Conservation (phyloP, 768 basidiomycete genomes). For the Podaxis sp. region DNA sequence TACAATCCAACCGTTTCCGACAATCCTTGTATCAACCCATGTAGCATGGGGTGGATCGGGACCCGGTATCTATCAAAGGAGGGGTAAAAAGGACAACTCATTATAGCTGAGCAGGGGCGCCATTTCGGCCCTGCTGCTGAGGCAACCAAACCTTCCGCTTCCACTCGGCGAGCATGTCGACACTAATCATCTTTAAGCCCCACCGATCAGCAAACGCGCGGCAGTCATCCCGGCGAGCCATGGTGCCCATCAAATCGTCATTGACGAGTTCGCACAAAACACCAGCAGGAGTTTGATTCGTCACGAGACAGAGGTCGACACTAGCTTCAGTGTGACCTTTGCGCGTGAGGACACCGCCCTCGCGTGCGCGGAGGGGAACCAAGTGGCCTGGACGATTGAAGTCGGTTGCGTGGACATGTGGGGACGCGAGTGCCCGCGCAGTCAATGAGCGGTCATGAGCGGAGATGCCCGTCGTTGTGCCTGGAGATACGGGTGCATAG, state of each 20-base stretch:
- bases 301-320: slow-evolving; percentile 82
- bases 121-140: background rate
- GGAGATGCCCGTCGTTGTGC: slow-evolving; percentile 94
- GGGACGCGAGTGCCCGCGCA: slow-evolving; percentile 75
- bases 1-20: background rate
- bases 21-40: background rate
- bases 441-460: slow-evolving; percentile 93
- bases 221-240: slow-evolving; percentile 96
- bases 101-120: background rate
- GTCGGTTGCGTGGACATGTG: slow-evolving; percentile 52
- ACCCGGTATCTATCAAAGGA: background rate
- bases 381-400: slow-evolving; percentile 94
- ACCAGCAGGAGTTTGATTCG: slow-evolving; percentile 68
- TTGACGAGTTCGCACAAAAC: slow-evolving; percentile 95
- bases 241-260: slow-evolving; percentile 81
- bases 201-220: slow-evolving; percentile 85
- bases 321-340: slow-evolving; percentile 93
- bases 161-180: slow-evolving; percentile 74
- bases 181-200: slow-evolving; percentile 93
- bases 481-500: slow-evolving; percentile 33
- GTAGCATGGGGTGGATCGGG: background rate
- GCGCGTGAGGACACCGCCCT: slow-evolving; percentile 83
- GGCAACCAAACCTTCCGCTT: slow-evolving; percentile 29
- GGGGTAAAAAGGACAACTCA: background rate
- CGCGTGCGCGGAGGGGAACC: slow-evolving; percentile 86